These are phyloP conservation scores for Ophiostoma triangulosporum DNA, from an alignment of 2,329 filamentous ascomycete genomes.

Conservation along the genomic window DNA sequence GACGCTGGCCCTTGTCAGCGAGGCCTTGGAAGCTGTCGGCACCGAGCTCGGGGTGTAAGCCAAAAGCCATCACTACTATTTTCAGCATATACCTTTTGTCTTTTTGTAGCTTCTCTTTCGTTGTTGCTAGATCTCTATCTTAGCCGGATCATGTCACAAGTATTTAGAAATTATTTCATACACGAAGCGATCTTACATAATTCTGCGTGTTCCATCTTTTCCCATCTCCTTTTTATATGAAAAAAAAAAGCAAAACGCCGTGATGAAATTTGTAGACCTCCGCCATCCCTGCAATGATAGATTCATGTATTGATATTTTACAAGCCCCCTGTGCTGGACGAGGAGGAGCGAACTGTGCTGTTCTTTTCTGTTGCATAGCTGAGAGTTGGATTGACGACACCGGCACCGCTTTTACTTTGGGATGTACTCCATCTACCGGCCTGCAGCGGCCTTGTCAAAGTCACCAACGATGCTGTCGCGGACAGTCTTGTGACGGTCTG, in stretches of 20 bases:
- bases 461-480: constrained; percentile 18
- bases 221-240: not conserved
- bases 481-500: constrained; percentile 10
- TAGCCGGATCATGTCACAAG: too few relatives aligned
- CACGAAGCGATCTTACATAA: too few relatives aligned
- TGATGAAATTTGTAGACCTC: not conserved
- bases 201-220: not conserved
- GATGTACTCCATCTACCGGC: constrained; percentile 9
- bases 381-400: not conserved
- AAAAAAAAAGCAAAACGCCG: not conserved
- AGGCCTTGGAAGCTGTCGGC: constrained; percentile 49
- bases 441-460: constrained; percentile 17
- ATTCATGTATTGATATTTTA: not conserved
- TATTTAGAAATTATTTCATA: too few relatives aligned
- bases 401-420: not conserved
- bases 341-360: not conserved
- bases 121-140: too few relatives aligned
- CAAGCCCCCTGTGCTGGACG: not conserved
- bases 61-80: too few relatives aligned
- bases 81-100: not conserved
- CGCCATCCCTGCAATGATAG: not conserved
- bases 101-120: not conserved
- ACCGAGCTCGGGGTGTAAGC: constrained; percentile 32
- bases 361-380: not conserved
- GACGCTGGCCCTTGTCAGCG: constrained; percentile 42